phyloP scores from a whole-genome alignment of 768 basidiomycete species.

The Calocybe indica region DNA sequence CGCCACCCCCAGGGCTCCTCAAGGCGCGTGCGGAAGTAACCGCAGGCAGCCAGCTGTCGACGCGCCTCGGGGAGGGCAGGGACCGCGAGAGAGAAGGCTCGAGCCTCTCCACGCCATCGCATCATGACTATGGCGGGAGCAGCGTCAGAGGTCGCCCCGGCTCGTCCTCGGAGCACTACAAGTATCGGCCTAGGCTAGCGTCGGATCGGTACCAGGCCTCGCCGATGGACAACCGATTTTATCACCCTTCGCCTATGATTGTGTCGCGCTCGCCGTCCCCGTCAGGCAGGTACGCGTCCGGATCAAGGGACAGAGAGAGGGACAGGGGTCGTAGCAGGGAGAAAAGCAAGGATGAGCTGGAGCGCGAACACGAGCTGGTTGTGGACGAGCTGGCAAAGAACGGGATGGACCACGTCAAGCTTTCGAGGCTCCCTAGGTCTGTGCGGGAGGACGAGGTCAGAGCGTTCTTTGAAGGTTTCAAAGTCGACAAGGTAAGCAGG shows the following conservation, averaged over 20 bases:
- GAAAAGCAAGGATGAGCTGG: constrained; percentile 11
- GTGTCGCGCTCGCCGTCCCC: not conserved
- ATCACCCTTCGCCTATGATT: not conserved
- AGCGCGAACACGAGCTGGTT: constrained; percentile 32
- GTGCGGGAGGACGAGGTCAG: constrained; percentile 65
- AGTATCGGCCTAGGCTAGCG: not conserved
- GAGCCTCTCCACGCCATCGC: too few species aligned
- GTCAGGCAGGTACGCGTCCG: not conserved
- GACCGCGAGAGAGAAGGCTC: too few species aligned
- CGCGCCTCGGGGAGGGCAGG: too few species aligned
- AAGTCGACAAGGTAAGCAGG: constrained; percentile 61
- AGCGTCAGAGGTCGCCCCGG: too few species aligned
- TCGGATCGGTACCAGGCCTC: not conserved
- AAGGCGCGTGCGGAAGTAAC: too few species aligned
- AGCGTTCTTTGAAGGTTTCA: constrained; percentile 63
- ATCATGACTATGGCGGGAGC: too few species aligned
- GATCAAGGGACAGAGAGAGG: constrained; percentile 5
- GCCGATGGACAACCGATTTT: not conserved
- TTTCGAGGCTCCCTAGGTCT: constrained; percentile 39
- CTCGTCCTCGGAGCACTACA: too few species aligned
- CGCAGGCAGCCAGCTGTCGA: too few species aligned
- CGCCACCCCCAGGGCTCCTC: too few species aligned
- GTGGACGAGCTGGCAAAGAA: constrained; percentile 52
- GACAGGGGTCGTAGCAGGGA: constrained; percentile 9
- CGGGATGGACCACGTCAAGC: constrained; percentile 59